Evolutionary conservation across 129 eudicot genomes (phyloP).

Genomic region (Oenanthe sinensis): DNA sequence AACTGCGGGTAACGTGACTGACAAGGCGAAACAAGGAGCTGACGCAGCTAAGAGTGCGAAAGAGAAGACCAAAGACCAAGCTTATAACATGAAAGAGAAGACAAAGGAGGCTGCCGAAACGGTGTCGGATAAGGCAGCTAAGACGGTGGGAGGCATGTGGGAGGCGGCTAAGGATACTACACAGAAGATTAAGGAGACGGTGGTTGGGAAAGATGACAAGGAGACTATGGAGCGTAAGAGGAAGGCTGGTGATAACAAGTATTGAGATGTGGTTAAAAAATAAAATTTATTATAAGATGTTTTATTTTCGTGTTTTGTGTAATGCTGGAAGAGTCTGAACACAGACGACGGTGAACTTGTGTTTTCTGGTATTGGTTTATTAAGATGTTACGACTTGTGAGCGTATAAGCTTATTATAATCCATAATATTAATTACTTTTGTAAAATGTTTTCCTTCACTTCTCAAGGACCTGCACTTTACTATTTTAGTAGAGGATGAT

Average conservation of each 20-base stretch:
- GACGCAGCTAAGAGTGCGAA: conserved; percentile 31
- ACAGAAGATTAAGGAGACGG: conserved; percentile 72
- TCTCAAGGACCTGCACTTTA: too few relatives aligned
- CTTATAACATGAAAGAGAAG: conserved; percentile 24
- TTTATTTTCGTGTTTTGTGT: neutral
- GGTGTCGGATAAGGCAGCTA: conserved; percentile 22
- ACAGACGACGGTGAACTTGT: neutral
- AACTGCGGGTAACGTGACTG: conserved; percentile 9
- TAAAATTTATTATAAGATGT: neutral
- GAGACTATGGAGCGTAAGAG: conserved; percentile 22
- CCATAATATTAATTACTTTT: neutral
- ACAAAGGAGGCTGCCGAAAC: conserved; percentile 31
- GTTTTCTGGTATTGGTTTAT: neutral
- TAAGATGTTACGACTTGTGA: neutral
- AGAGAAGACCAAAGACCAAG: conserved; percentile 24
- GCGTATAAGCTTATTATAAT: neutral
- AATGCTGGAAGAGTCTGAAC: neutral
- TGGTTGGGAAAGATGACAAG: conserved; percentile 48
- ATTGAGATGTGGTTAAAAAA: neutral
- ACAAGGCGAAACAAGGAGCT: conserved; percentile 34
- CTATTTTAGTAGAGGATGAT: too few relatives aligned
- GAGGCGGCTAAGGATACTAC: conserved; percentile 52
- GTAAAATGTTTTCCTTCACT: neutral
- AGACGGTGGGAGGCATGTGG: conserved; percentile 58
- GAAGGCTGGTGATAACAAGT: neutral